Percentiles rank a stretch among this genome's conserved stretches.
Conservation (phyloP, 768 basidiomycete species). For the Amanita muscaria region DNA sequence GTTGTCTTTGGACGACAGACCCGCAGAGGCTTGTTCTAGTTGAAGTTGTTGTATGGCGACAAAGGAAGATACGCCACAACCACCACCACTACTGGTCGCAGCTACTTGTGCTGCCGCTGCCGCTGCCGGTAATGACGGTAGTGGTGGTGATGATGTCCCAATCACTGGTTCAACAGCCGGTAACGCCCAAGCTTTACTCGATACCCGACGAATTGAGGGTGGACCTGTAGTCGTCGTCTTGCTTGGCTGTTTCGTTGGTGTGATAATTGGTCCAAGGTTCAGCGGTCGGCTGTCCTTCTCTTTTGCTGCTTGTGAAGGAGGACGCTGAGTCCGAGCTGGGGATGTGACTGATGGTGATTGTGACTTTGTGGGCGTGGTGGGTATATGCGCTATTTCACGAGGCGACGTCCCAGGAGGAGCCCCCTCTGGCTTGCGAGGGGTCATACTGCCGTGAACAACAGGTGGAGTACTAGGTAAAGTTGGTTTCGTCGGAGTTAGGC, state of each 20-base stretch:
- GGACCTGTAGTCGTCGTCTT: conserved; percentile 12
- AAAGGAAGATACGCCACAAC: too few relatives aligned
- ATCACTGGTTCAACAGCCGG: conserved; percentile 43
- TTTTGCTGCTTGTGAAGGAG: not conserved
- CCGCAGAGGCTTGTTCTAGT: conserved; percentile 36
- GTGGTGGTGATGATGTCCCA: conserved; percentile 17
- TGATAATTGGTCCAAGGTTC: conserved; percentile 55
- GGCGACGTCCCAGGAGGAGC: not conserved
- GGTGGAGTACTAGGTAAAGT: conserved; percentile 1
- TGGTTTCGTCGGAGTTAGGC: not conserved
- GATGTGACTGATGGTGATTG: not conserved
- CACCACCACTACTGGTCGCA: too few relatives aligned
- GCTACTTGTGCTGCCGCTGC: too few relatives aligned
- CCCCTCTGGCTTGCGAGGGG: not conserved
- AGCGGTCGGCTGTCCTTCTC: conserved; percentile 14
- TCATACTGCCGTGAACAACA: not conserved
- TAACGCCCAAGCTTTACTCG: conserved; percentile 62
- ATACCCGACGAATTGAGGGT: conserved; percentile 32
- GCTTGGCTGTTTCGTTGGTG: conserved; percentile 41
- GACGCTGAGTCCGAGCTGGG: not conserved
- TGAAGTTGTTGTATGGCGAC: conserved; percentile 81
- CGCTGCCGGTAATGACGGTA: too few relatives aligned
- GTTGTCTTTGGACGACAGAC: conserved; percentile 35
- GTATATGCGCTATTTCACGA: not conserved
- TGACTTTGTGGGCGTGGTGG: too few relatives aligned